Conservation (phyloP, 1,284 basidiomycete species). For the Fomitopsis palustris region DNA sequence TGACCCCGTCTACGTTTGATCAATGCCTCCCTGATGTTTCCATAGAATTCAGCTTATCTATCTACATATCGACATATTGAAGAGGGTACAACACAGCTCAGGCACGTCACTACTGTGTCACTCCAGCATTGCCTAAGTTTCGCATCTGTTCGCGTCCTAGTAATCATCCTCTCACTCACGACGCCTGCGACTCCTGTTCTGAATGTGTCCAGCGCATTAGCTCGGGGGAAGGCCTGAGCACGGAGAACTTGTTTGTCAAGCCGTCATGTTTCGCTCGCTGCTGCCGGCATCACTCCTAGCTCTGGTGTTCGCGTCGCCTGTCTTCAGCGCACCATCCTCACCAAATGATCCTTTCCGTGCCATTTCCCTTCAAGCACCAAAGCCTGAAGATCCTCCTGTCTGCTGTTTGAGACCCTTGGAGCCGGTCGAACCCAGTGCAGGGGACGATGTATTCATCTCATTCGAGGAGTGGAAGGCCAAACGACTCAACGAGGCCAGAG, state of each 20-base stretch:
- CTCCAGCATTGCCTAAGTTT: no score
- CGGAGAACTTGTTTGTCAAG: background rate
- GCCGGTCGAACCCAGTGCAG: constrained; percentile 42
- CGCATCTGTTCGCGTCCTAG: no score
- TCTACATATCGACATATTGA: no score
- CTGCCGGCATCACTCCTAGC: constrained; percentile 32
- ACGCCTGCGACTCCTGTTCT: background rate
- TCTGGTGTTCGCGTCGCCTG: constrained; percentile 39
- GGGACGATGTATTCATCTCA: constrained; percentile 68
- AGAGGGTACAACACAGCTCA: no score
- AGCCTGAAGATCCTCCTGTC: constrained; percentile 50
- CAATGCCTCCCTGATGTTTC: no score
- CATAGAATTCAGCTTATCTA: no score
- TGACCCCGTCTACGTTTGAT: no score
- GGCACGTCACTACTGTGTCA: no score
- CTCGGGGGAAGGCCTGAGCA: background rate
- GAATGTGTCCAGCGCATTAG: background rate
- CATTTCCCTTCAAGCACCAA: constrained; percentile 43
- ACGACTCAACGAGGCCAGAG: constrained; percentile 38
- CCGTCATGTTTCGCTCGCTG: constrained; percentile 19
- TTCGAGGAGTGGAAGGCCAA: constrained; percentile 92
- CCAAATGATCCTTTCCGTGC: constrained; percentile 58
- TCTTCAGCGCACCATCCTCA: constrained; percentile 38
- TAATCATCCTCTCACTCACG: no score
- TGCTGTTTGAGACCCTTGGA: constrained; percentile 62